Base-by-base conservation (phyloP, 306 rosid species). In the Cercis canadensis region DNA sequence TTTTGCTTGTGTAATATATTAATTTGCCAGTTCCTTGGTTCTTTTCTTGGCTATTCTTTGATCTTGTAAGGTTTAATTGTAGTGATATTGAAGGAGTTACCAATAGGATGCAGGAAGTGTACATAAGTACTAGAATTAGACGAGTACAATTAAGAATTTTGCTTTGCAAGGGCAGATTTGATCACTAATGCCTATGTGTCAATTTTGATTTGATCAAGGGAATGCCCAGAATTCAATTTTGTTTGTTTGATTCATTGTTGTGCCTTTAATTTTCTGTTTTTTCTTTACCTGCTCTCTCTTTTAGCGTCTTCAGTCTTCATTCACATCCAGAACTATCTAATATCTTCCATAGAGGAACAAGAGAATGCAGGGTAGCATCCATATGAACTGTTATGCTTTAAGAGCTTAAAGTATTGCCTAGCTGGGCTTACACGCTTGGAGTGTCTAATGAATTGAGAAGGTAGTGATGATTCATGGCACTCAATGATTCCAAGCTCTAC, bases 111-210 rank as follows among this genome's bases (percentile, higher is more conserved):
- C 39, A 47, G 46, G 63, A 51, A 62, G 17, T 81, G 78, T 79
- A 81, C 46, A 87, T 81, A 76, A 14, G 64, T 31, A 65, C 31
- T 69, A 61, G 57, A 79, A 41, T 46, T 75, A 21, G 54, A 63
- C 19, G n/a, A 32, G 44, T 47, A 67, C 41, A 43, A 41, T 70
- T 33, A 54, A 56, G 72, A 29, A 62, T 67, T 50, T 73, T 63
- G 74, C 61, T 62, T 62, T 63, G 52, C 34, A 51, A 17, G 37
- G 55, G 57, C 19, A 11, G 15, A 24, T 73, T 15, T 73, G 50
- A 60, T 65, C 29, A 16, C 11, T 4, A 10, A 57, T 21, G 36
- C 8, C 57, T 58, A 11, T 13, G 5, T 7, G 29, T 21, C 66
- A 69, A 19, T 70, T 61, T 69, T 44, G 59, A 61, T 51, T 67